Conservation (phyloP, 768 basidiomycete genomes). For the Naganishia vishniacii region DNA sequence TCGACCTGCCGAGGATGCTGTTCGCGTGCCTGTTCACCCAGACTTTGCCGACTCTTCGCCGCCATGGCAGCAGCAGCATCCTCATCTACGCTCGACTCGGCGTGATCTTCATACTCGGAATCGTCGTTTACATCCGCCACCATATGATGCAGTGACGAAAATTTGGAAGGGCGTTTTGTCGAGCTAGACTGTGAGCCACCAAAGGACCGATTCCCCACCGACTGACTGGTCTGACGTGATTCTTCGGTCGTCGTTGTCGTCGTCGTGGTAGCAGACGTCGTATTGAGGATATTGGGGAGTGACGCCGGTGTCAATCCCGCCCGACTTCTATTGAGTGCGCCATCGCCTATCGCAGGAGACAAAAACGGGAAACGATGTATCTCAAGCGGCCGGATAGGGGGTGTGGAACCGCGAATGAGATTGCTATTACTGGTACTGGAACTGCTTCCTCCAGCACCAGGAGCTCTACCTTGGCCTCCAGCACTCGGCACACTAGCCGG, state of each 20-base stretch:
- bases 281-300: constrained; percentile 5
- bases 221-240: background rate
- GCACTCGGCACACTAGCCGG: background rate
- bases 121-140: constrained; percentile 1
- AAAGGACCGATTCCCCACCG: background rate
- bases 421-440: background rate
- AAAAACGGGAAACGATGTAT: constrained; percentile 3
- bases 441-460: background rate
- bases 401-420: background rate
- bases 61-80: background rate
- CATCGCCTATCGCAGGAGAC: background rate
- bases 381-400: constrained; percentile 13
- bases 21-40: background rate
- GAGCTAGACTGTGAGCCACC: constrained; percentile 5
- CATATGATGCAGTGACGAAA: constrained; percentile 11
- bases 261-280: background rate
- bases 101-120: constrained; percentile 1
- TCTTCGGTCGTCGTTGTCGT: no score
- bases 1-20: background rate
- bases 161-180: constrained; percentile 21
- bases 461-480: background rate
- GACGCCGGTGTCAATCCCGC: constrained; percentile 2
- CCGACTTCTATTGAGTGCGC: background rate
- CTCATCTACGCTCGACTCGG: background rate
- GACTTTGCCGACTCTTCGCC: background rate